Evolutionary conservation across 345 rosid genomes (phyloP).

Genomic region (Mallotus nudiflorus): DNA sequence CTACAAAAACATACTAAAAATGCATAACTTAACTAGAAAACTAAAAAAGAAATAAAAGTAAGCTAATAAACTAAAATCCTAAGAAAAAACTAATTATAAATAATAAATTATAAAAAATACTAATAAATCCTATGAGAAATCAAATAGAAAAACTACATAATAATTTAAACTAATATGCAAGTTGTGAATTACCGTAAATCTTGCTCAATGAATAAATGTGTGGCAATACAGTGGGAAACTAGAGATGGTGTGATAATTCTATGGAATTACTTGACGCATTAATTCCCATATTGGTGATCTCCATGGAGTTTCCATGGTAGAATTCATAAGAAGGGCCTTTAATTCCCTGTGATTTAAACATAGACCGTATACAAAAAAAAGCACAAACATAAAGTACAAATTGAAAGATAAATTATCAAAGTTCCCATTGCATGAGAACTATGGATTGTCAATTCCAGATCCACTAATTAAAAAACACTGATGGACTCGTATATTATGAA

Average conservation of each 20-base stretch:
- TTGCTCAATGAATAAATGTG: constrained; percentile 35
- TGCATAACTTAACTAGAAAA: too few relatives aligned
- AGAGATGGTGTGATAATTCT: constrained; percentile 20
- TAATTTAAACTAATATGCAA: too few relatives aligned
- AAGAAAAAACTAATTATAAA: too few relatives aligned
- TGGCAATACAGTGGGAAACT: constrained; percentile 27
- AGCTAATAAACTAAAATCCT: too few relatives aligned
- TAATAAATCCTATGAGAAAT: too few relatives aligned
- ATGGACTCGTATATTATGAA: too few relatives aligned
- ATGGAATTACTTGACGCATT: constrained; percentile 11
- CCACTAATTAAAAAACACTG: too few relatives aligned
- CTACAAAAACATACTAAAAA: too few relatives aligned
- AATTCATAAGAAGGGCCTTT: constrained; percentile 27
- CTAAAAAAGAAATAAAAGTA: too few relatives aligned
- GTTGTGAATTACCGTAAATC: constrained; percentile 22
- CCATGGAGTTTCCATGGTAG: constrained; percentile 23
- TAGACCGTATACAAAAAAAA: constrained; percentile 15
- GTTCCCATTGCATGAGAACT: not conserved
- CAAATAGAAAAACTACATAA: too few relatives aligned
- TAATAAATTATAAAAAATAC: too few relatives aligned
- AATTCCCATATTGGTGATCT: constrained; percentile 2
- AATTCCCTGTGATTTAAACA: constrained; percentile 28
- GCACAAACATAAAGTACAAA: constrained; percentile 6
- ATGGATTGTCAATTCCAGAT: too few relatives aligned
- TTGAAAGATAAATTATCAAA: constrained; percentile 5